Conservation (phyloP, 129 eudicot species). For the Lactuca sativa region DNA sequence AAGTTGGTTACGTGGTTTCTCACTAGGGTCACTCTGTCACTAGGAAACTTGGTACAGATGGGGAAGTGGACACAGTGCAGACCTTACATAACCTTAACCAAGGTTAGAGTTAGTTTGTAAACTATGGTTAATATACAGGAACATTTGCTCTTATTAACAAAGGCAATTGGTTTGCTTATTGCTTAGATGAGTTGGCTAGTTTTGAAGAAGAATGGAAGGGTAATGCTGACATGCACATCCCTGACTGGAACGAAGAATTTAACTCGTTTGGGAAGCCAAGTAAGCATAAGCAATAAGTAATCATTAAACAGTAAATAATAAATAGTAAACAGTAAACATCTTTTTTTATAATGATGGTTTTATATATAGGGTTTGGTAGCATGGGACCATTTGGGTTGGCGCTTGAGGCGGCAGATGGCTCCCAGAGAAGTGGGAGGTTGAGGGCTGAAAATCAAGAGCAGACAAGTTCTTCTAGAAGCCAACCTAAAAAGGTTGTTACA, state of each 20-base stretch:
- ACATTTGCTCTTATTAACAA: not conserved
- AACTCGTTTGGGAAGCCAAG: conserved; percentile 34
- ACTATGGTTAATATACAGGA: not conserved
- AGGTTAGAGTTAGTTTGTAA: conserved; percentile 39
- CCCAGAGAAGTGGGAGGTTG: conserved; percentile 4
- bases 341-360: not conserved
- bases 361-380: conserved; percentile 24
- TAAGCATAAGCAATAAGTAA: conserved; percentile 14
- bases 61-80: conserved; percentile 80
- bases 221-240: conserved; percentile 45
- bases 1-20: conserved; percentile 9
- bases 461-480: conserved; percentile 33
- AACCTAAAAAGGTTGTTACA: conserved; percentile 48
- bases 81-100: conserved; percentile 75
- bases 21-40: conserved; percentile 76
- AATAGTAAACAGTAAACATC: not conserved
- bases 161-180: conserved; percentile 3
- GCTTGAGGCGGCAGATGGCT: conserved; percentile 10
- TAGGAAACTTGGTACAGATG: conserved; percentile 78
- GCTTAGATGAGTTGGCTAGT: conserved; percentile 65
- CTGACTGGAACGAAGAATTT: conserved; percentile 48
- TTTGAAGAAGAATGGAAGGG: conserved; percentile 89
- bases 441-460: not conserved
- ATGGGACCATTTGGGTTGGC: conserved; percentile 34
- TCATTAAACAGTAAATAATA: not conserved